Conservation (phyloP, 1,284 basidiomycete genomes). For the Malassezia dermatis region DNA sequence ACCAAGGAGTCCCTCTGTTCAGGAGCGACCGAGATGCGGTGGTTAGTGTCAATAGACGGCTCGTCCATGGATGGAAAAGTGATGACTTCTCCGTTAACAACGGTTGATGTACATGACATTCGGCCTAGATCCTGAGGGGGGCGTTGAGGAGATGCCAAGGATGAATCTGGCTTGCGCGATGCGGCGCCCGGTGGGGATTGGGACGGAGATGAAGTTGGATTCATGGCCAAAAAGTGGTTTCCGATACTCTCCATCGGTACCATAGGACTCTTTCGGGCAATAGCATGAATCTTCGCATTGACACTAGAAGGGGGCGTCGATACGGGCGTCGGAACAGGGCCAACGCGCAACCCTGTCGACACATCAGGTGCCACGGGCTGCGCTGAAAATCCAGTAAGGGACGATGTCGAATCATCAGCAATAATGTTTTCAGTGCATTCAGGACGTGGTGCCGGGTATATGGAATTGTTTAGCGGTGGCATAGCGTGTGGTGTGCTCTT, state of each 20-base stretch:
- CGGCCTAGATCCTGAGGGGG: background rate
- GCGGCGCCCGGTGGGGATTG: background rate
- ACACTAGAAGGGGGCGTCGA: background rate
- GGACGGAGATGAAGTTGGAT: background rate
- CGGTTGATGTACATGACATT: background rate
- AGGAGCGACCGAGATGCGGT: background rate
- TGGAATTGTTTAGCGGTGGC: background rate
- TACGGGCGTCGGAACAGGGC: background rate
- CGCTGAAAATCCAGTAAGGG: background rate
- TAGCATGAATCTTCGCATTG: background rate
- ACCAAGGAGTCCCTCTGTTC: background rate
- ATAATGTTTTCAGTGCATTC: background rate
- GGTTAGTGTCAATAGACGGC: background rate
- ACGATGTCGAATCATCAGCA: background rate
- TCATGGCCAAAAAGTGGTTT: background rate
- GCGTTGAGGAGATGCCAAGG: background rate
- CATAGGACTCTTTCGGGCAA: background rate
- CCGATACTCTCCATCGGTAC: background rate
- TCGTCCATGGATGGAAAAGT: constrained; percentile 9
- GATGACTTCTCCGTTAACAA: constrained; percentile 7
- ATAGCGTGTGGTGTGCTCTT: background rate
- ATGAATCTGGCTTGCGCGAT: background rate
- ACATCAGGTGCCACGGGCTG: background rate
- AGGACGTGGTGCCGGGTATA: background rate
- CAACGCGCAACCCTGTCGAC: background rate